These are phyloP conservation scores for Solanum lycopersicoides DNA, from an alignment of 257 asterid species.

Conservation along the genomic window DNA sequence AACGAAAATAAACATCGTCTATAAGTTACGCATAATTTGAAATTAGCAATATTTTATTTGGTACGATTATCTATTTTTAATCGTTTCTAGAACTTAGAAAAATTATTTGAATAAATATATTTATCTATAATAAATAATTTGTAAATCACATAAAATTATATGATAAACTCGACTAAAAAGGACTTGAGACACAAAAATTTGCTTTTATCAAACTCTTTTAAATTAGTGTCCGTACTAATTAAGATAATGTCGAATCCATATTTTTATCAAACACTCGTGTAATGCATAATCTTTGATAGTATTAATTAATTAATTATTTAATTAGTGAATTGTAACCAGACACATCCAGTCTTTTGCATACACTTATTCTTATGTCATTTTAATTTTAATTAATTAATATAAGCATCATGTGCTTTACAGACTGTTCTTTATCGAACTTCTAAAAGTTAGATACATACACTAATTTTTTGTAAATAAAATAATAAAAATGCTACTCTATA, in stretches of 20 bases:
- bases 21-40: neutral
- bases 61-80: too few relatives aligned
- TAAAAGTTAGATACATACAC: neutral
- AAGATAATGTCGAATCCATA: neutral
- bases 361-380: neutral
- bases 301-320: neutral
- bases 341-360: neutral
- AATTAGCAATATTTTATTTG: too few relatives aligned
- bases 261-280: neutral
- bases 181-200: neutral
- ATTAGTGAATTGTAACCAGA: neutral
- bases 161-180: neutral
- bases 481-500: neutral
- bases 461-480: neutral
- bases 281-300: neutral
- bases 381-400: neutral
- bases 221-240: neutral
- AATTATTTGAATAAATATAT: neutral
- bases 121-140: neutral
- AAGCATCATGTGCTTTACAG: constrained; percentile 14
- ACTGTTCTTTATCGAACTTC: neutral
- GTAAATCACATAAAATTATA: neutral
- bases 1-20: too few relatives aligned
- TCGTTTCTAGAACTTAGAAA: neutral
- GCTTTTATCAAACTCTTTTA: neutral